Evolutionary conservation across 2,329 filamentous ascomycete species (phyloP).

Genomic region (Tolypocladium capitatum): DNA sequence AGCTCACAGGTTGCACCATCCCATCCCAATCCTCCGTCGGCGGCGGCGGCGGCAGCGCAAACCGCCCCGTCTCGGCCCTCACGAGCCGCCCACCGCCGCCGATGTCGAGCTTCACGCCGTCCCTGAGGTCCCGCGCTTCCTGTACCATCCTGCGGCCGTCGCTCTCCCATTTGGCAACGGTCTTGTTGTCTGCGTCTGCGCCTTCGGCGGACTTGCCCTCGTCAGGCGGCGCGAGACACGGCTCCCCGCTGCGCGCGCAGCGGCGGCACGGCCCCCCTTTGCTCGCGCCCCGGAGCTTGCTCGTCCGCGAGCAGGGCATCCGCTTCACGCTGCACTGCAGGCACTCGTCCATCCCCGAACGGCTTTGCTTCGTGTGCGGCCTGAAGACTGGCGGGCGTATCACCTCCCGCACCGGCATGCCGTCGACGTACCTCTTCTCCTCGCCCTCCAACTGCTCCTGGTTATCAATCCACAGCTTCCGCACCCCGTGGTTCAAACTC

Average conservation of each 20-base stretch:
- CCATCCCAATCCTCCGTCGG: not conserved
- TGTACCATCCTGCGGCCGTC: not conserved
- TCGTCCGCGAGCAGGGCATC: constrained; percentile 12
- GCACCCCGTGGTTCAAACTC: not conserved
- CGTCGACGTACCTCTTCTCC: constrained; percentile 14
- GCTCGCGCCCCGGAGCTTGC: not conserved
- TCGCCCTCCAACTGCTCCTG: not conserved
- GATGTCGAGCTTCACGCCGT: not conserved
- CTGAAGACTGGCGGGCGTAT: constrained; percentile 6
- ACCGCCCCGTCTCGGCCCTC: not conserved
- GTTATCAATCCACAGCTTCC: constrained; percentile 6
- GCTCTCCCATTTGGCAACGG: not conserved
- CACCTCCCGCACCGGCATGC: constrained; percentile 11
- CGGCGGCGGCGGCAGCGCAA: not conserved
- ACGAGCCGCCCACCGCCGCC: not conserved
- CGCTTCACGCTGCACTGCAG: constrained; percentile 10
- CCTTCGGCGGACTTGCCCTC: not conserved
- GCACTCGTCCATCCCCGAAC: constrained; percentile 6
- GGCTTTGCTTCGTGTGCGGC: not conserved
- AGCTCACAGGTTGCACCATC: not conserved
- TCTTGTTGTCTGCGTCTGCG: not conserved
- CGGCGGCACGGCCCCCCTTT: not conserved
- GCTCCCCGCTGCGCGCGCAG: not conserved
- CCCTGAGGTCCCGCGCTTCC: not conserved
- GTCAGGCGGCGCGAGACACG: not conserved